Percentiles rank a stretch among this genome's conserved stretches.
Conservation (phyloP, 352 stramenopile genomes). For the Phytophthora sp. region DNA sequence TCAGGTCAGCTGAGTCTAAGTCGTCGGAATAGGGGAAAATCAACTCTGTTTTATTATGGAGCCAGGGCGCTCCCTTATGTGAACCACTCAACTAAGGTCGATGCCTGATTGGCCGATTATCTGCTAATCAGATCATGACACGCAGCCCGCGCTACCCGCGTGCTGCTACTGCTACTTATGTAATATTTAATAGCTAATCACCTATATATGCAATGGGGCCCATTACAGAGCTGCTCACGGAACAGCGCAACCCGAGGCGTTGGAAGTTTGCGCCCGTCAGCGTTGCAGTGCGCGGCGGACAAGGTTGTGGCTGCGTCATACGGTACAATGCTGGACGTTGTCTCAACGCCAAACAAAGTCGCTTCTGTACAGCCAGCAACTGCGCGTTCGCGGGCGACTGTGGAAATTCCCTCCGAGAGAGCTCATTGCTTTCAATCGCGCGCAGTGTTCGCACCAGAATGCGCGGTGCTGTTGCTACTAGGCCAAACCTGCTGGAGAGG, state of each 20-base stretch:
- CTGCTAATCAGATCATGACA: too few species aligned
- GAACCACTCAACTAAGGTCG: too few species aligned
- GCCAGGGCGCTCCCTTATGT: too few species aligned
- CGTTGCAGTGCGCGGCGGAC: neutral
- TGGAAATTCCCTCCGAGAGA: neutral
- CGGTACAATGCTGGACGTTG: neutral
- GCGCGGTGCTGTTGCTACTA: neutral
- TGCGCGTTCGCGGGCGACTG: neutral
- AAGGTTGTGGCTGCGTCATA: neutral
- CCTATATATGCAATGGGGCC: too few species aligned
- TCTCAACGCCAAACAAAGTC: neutral
- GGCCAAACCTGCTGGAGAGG: neutral
- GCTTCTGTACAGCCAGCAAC: neutral
- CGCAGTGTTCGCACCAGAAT: neutral
- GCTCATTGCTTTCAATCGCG: neutral
- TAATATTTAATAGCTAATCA: too few species aligned
- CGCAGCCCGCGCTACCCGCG: too few species aligned
- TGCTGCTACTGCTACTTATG: too few species aligned
- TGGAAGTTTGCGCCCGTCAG: neutral
- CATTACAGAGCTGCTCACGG: neutral
- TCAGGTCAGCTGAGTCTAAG: too few species aligned
- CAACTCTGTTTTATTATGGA: too few species aligned
- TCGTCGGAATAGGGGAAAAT: too few species aligned
- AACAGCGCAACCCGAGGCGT: neutral
- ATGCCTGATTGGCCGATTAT: too few species aligned